Conservation (phyloP, 108 stramenopile species). For the Cylindrotheca fusiformis region DNA sequence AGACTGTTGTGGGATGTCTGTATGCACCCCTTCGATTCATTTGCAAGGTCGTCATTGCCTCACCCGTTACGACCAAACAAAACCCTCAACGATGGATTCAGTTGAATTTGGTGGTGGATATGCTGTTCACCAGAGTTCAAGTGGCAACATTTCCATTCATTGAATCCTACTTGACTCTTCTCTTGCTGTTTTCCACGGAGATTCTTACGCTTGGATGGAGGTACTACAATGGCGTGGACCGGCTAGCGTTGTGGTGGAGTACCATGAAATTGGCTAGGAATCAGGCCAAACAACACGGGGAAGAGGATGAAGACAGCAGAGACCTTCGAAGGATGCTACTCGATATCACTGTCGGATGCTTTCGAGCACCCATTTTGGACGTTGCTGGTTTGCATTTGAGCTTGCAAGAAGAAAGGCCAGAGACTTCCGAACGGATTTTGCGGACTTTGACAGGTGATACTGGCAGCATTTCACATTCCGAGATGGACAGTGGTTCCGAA, state of each 20-base stretch:
- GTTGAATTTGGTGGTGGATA: constrained; percentile 27
- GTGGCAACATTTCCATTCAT: constrained; percentile 21
- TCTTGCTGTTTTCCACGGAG: constrained; percentile 11
- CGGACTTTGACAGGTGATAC: neutral
- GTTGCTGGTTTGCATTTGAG: neutral
- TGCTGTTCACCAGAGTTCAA: constrained; percentile 21
- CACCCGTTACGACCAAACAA: constrained; percentile 1
- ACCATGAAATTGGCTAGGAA: constrained; percentile 2
- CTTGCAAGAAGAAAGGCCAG: neutral
- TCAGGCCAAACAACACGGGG: neutral
- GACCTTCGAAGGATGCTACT: neutral
- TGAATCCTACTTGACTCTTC: constrained; percentile 4
- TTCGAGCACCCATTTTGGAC: neutral
- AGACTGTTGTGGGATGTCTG: constrained; percentile 9
- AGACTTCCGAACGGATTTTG: neutral
- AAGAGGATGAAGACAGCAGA: too few relatives aligned
- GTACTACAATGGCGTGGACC: constrained; percentile 26
- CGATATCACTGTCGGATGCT: neutral
- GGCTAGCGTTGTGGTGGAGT: constrained; percentile 11
- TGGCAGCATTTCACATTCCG: neutral
- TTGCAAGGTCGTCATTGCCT: constrained; percentile 16
- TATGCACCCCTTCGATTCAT: constrained; percentile 20
- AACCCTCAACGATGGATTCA: constrained; percentile 17
- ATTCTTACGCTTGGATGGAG: constrained; percentile 12
- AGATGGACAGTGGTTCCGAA: neutral